These are phyloP conservation scores for Mucuna pruriens DNA, from an alignment of 306 rosid genomes.

Conservation along the genomic window DNA sequence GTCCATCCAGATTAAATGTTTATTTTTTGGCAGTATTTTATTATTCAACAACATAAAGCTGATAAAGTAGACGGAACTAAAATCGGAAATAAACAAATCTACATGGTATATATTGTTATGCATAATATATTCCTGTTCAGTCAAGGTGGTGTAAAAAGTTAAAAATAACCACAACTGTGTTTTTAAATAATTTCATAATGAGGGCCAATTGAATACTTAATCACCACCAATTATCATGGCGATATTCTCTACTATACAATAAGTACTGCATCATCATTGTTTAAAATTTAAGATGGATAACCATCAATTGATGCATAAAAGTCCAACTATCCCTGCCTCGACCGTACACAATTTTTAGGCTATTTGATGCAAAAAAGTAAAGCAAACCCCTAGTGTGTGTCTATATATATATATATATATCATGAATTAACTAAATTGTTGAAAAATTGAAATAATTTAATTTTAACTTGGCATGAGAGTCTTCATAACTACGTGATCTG, in stretches of 20 bases:
- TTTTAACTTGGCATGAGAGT: neutral
- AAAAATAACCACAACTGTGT: neutral
- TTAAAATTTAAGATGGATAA: slow-evolving; percentile 7
- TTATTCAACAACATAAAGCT: neutral
- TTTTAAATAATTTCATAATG: neutral
- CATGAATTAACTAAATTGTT: neutral
- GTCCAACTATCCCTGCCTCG: slow-evolving; percentile 3
- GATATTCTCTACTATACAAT: neutral
- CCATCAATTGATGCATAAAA: slow-evolving; percentile 3
- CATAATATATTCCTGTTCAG: neutral
- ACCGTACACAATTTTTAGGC: neutral
- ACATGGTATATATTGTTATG: neutral
- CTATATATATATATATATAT: neutral
- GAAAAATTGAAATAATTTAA: neutral
- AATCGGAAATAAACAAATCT: neutral
- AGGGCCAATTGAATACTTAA: slow-evolving; percentile 4
- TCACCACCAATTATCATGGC: neutral
- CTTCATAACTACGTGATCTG: neutral
- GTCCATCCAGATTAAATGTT: neutral
- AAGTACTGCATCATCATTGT: neutral
- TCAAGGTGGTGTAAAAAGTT: neutral
- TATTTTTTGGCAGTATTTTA: neutral
- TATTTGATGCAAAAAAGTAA: slow-evolving; percentile 10
- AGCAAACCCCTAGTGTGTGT: neutral
- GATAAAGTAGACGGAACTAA: neutral